Percentiles rank a stretch among this genome's conserved stretches.
phyloP scores from a whole-genome alignment of 306 rosid genomes.

The Trichosanthes truncata region DNA sequence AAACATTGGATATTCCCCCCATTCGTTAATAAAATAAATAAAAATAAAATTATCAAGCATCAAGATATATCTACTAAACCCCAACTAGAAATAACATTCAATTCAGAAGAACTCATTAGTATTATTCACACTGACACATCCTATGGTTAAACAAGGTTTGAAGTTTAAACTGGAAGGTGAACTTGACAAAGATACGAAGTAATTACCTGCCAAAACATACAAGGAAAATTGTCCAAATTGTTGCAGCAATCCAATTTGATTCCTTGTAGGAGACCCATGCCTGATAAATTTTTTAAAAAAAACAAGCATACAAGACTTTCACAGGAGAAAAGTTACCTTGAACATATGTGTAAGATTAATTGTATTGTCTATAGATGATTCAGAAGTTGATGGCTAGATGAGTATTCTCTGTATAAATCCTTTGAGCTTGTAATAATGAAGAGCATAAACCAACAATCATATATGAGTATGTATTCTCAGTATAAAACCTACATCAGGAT shows the following conservation, averaged over 20 bases:
- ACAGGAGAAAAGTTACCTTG: background rate
- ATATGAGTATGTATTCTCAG: background rate
- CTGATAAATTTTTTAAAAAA: slow-evolving; percentile 20
- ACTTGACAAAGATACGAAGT: background rate
- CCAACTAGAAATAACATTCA: background rate
- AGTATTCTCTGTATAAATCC: background rate
- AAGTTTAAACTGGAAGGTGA: background rate
- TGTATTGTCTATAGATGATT: background rate
- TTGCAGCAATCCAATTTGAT: slow-evolving; percentile 47
- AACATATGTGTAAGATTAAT: background rate
- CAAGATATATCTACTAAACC: background rate
- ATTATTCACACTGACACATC: background rate
- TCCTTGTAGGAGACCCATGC: slow-evolving; percentile 75
- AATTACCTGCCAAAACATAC: slow-evolving; percentile 42
- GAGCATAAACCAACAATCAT: background rate
- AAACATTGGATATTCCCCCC: background rate
- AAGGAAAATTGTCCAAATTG: slow-evolving; percentile 54
- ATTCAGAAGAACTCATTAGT: background rate
- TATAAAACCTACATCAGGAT: background rate
- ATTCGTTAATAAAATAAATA: background rate
- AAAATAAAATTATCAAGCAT: background rate
- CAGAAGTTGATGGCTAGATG: background rate
- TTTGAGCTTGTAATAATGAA: background rate
- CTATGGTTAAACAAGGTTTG: background rate
- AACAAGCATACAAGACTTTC: too few relatives aligned